These are phyloP conservation scores for Crithidia expoeki DNA, from an alignment of 208 protist species.

Conservation along the genomic window DNA sequence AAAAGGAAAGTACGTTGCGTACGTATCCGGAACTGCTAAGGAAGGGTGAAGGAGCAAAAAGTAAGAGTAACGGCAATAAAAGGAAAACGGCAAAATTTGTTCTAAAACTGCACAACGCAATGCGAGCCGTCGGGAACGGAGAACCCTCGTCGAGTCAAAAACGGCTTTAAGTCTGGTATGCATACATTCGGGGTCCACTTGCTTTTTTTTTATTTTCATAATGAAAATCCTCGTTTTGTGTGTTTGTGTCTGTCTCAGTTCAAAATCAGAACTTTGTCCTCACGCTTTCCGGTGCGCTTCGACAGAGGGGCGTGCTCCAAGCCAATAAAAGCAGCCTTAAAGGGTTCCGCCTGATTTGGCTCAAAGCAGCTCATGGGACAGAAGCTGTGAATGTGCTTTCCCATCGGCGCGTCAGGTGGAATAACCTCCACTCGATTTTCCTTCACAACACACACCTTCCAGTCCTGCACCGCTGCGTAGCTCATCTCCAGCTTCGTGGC, in stretches of 20 bases:
- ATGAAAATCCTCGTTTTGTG: not conserved
- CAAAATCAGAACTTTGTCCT: conserved; percentile 82
- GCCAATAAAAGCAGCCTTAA: conserved; percentile 81
- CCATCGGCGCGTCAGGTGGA: conserved; percentile 61
- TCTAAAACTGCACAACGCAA: no score
- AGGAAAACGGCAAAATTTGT: no score
- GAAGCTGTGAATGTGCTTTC: conserved; percentile 63
- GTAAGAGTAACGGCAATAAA: no score
- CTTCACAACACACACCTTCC: conserved; percentile 86
- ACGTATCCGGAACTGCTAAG: no score
- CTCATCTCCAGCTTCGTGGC: conserved; percentile 74
- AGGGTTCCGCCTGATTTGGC: conserved; percentile 66
- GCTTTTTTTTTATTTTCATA: not conserved
- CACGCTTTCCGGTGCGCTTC: conserved; percentile 54
- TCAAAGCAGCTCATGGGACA: conserved; percentile 52
- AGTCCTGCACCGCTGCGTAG: conserved; percentile 75
- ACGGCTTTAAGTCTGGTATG: no score
- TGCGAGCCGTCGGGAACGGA: no score
- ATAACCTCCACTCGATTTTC: conserved; percentile 69
- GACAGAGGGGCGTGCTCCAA: conserved; percentile 79
- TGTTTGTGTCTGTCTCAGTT: conserved; percentile 35
- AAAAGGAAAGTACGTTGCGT: no score
- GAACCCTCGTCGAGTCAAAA: no score
- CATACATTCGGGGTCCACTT: not conserved
- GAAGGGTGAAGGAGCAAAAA: no score